Base-by-base conservation (phyloP, 805 yeast genomes). In the Metschnikowia proteae region DNA sequence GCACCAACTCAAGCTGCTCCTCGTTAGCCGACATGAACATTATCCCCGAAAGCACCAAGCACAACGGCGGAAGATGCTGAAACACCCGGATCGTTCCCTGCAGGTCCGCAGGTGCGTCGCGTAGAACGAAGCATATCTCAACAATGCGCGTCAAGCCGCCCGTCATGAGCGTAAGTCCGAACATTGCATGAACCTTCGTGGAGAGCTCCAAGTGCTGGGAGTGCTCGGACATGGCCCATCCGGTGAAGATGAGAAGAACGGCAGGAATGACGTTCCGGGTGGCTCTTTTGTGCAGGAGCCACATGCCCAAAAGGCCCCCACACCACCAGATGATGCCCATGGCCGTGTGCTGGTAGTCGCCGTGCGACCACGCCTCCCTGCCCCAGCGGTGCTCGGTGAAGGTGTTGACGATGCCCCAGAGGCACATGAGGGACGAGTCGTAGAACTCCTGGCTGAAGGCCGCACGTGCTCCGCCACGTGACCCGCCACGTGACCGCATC, bases 371-470 rank as follows among this genome's bases (percentile, higher is more conserved):
- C 6, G 74, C 81, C 62, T 90, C 94, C 30, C 65, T 62, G 34
- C 96, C 96, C 97, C 97, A 92, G 53, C 97, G 72, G 66, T 92
- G 98, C 67, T 92, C 98, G 1, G 98, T 92, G 67, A 92, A 92
- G 0, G 97, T 90, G 65, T 92, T 92, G 50, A 92, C 85, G 31
- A 90, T 81, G 5, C 98, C 98, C 96, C 97, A 92, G 8, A 76
- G 65, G 46, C 88, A 84, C 82, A 92, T 89, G 35, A 89, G 78
- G 37, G 77, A 56, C 34, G 91, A 83, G 66, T 92, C 98, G 63
- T 81, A 88, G 60, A 84, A 84, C 62, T 92, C 98, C 63, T 89
- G 97, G 25, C 91, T 80, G 38, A 51, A 55, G 1, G 59, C 60
- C 23, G 49, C 46, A 33, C 45, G 45, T 13, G 45, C 3, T 3